Base-by-base conservation (phyloP, 2,329 filamentous ascomycete genomes). In the Alternaria tenuissima region DNA sequence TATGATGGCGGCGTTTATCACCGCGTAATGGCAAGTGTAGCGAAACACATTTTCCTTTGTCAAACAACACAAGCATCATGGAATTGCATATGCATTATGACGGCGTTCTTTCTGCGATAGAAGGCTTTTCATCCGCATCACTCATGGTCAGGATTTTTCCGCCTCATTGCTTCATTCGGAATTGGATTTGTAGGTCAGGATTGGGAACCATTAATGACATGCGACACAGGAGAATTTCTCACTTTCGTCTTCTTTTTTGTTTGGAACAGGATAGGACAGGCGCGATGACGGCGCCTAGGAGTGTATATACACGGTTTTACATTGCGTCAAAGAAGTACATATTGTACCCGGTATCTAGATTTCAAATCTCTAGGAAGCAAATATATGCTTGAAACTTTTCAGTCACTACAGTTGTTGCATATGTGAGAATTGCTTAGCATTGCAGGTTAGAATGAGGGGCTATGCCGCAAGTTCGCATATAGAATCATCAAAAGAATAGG, bases 11-110 rank as follows among this genome's bases (percentile, higher is more conserved):
- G 55, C 61, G 2, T 20, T 51, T 9, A 26, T 53, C 9, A 22
- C 47, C 8, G 48, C 46, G 55, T 61, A 61, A 49, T 47, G 44
- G 49, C 36, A 26, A 34, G 46, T 22, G 18, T 42, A 34, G 42
- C 41, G 24, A 43, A 51, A n/a, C 44, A 44, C 18, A 44, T 51
- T 48, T 38, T 32, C 32, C 18, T 59, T 43, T 47, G 26, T 49
- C 22, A 32, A 43, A 4, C 41, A 46, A 20, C 11, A 28, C 46
- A 49, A 49, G 52, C 52, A 59, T 56, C 44, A 56, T n/a, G 57
- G 52, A 56, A 41, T 57, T 57, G 57, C 57, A 60, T 60, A 57
- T 60, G 57, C 57, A 57, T 60, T 52, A 60, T 26, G 57, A 60
- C 30, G 57, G 57, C 57, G 57, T 60, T 60, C 39, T 51, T 18